phyloP scores from a whole-genome alignment of 495 filamentous ascomycete genomes.

The Podospora fimiseda region DNA sequence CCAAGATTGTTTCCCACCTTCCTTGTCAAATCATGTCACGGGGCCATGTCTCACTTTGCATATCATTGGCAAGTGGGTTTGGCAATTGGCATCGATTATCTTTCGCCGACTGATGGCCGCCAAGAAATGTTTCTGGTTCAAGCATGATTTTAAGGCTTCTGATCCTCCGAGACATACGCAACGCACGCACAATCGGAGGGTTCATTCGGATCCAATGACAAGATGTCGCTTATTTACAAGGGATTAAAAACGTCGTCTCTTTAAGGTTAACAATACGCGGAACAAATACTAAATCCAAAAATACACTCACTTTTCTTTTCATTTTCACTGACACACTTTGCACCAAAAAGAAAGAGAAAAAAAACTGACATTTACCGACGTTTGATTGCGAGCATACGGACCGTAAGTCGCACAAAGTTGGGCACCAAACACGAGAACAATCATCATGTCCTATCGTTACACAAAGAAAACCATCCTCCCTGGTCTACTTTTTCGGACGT shows the following conservation, averaged over 20 bases:
- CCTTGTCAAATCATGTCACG: too few species aligned
- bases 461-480: background rate
- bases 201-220: conserved; percentile 19
- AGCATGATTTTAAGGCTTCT: background rate
- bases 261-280: conserved; percentile 27
- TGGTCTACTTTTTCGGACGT: background rate
- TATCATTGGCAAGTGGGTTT: too few species aligned
- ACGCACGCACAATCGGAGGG: background rate
- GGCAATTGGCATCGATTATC: too few species aligned
- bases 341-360: background rate
- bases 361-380: background rate
- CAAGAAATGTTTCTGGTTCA: background rate
- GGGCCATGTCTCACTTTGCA: too few species aligned
- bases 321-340: too few species aligned
- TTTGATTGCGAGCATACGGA: background rate
- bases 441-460: background rate
- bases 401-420: conserved; percentile 13
- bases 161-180: background rate
- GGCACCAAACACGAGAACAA: conserved; percentile 1
- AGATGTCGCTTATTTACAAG: conserved; percentile 12
- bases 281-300: conserved; percentile 11
- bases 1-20: too few species aligned
- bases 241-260: conserved; percentile 20
- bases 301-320: too few species aligned
- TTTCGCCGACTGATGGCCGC: background rate